These are phyloP conservation scores for Dictyostelium discoideum DNA, from an alignment of 78 protist genomes.

Conservation along the genomic window dicty_2.7 NC_007089.4:850501-851000, in stretches of 20 bases:
- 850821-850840: slow-evolving; percentile 15
- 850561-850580: slow-evolving; percentile 52
- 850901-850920: slow-evolving; percentile 18
- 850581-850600: slow-evolving; percentile 62
- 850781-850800: background rate
- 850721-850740: background rate
- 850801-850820: background rate
- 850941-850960: too few relatives aligned
- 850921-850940: background rate
- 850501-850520: background rate
- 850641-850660: slow-evolving; percentile 17
- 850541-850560: slow-evolving; percentile 55
- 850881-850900: too few relatives aligned
- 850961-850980: background rate
- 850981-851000: background rate
- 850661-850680: slow-evolving; percentile 13
- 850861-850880: slow-evolving; percentile 19
- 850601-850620: slow-evolving; percentile 38
- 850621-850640: slow-evolving; percentile 60
- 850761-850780: background rate
- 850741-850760: background rate
- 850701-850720: background rate
- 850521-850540: slow-evolving; percentile 65
- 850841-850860: slow-evolving; percentile 23
- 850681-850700: background rate